These are phyloP conservation scores for Byssochlamys sp. DNA, from an alignment of 2,329 filamentous ascomycete genomes.

Conservation along the genomic window DNA sequence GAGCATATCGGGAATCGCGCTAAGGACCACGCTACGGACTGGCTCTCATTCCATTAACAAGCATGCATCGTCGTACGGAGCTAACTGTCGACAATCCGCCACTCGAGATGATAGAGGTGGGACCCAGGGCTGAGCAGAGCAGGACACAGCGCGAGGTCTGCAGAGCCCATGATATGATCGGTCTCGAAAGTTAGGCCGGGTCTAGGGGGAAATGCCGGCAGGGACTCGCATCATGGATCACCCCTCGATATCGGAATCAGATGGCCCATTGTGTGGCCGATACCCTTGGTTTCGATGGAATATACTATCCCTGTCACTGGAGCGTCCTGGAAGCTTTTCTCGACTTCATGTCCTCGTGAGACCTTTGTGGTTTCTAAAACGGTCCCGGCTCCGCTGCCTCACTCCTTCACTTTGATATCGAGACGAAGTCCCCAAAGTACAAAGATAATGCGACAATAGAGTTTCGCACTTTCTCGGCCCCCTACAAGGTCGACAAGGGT, in stretches of 20 bases:
- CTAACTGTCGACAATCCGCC: neutral
- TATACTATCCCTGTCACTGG: neutral
- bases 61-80: neutral
- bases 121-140: neutral
- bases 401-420: neutral
- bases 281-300: neutral
- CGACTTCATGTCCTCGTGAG: neutral
- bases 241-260: neutral
- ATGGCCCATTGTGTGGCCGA: neutral
- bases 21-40: neutral
- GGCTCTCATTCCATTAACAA: neutral
- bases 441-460: neutral
- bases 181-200: neutral
- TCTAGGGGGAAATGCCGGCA: neutral
- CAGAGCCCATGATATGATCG: neutral
- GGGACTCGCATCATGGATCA: neutral
- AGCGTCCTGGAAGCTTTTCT: neutral
- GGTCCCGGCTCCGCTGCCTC: neutral
- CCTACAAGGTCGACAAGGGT: neutral
- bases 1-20: neutral
- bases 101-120: neutral
- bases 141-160: neutral
- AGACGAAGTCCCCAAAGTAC: neutral
- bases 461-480: neutral
- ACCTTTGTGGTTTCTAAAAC: neutral